Evolutionary conservation across 2,329 filamentous ascomycete genomes (phyloP), one percentile per base, ranked within the genome.

Genomic region (Hymenoscyphus linearis): DNA sequence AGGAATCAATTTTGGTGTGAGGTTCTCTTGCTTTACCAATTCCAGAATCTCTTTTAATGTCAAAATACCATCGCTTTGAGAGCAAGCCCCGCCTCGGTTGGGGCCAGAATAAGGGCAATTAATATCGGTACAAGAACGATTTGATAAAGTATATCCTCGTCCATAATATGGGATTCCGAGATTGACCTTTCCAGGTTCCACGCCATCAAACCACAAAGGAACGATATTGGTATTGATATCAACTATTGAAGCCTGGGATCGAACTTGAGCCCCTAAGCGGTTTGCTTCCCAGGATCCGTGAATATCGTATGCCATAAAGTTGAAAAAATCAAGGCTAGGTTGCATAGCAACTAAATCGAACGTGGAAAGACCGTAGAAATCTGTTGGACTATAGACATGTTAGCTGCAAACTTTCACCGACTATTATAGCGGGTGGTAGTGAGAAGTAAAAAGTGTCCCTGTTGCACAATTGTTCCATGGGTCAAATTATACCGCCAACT

Each of bases 111-210:
- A 71, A 7, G 66, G 63, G 62, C 72, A 73, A 2, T 67, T 65
- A 3, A 69, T 53, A 18, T 63, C 68, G 36, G 62, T 68, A 60
- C 68, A 72, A 3, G 47, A 58, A 0, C 60, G 52, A 53, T 69
- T 65, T 2, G 60, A 54, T 3, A 72, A 59, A 0, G 76, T 80
- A 53, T 77, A 81, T 1, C 77, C 74, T 4, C 79, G 71, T 0
- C 79, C 79, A 58, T 83, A 83, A 55, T 74, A 75, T 0, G 78
- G 78, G 0, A 81, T 59, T 0, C 80, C 80, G 2, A 82, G 66
- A 60, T 78, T 78, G 37, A 82, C 66, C 63, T 81, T 79, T 2
- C 57, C 52, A 0, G 76, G 73, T 50, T 76, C 62, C 0, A 82
- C 58, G 1, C 71, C 71, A 36, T 73, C 75, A 57, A 73, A 77